Evolutionary conservation across 2,329 filamentous ascomycete genomes (phyloP), one percentile per base, ranked within the genome.

Genomic region (Leptographium flavum): DNA sequence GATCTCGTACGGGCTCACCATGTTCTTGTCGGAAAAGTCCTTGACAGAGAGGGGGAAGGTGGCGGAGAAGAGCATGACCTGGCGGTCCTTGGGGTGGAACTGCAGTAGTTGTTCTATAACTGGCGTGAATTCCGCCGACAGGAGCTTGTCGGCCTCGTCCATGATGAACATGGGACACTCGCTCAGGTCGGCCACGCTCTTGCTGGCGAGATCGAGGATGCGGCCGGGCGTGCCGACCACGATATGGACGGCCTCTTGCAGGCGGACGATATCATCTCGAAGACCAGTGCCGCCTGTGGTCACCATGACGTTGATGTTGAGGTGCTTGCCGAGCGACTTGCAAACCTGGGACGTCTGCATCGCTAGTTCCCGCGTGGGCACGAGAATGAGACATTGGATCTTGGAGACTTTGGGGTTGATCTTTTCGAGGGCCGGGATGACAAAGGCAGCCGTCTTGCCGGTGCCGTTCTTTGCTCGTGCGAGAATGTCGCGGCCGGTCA

Each of bases 281-380:
- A 98, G 71, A 23, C 86, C 85, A 36, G 92, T 96, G 57, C 92
- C 92, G 64, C 92, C 92, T 22, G 93, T 98, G 40, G 90, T 95
- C 54, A 98, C 93, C 93, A 98, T 98, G 58, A 98, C 90, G 59
- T 98, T 96, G 66, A 98, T 75, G 47, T 87, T 87, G 35, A 98
- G 79, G 60, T 98, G 88, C 67, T 98, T 96, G 52, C 93, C 93
- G 39, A 98, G 76, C 13, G 83, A 95, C 72, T 96, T 98, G 78
- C 92, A 98, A 54, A 98, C 92, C 66, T 98, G 92, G 42, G 93
- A 98, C 49, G 92, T 98, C 65, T 98, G 92, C 65, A 98, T 81
- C 45, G 93, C 93, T 56, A 98, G 73, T 69, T 98, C 92, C 76
- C 92, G 76, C 51, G 92, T 98, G 31, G 92, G 93, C 38, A 98